Percentiles rank a stretch among this genome's conserved stretches.
Evolutionary conservation across 1,139 yeast genomes (phyloP).

Genomic region (Pichia sp.): DNA sequence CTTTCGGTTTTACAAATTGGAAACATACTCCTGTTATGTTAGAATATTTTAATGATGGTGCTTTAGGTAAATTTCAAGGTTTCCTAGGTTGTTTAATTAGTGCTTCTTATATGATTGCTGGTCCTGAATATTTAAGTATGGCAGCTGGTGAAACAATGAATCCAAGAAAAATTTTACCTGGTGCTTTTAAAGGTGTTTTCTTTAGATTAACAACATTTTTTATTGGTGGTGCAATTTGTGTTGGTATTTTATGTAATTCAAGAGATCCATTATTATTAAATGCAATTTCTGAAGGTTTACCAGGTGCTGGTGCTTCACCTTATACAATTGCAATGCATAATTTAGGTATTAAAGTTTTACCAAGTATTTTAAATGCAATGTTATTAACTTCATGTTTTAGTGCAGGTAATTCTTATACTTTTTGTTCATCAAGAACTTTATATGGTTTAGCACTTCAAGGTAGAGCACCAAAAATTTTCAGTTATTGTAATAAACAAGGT

Average conservation of each 20-base stretch:
- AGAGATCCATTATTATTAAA: slow-evolving; percentile 41
- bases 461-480: slow-evolving; percentile 43
- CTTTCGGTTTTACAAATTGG: slow-evolving; percentile 40
- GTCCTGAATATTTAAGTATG: slow-evolving; percentile 49
- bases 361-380: slow-evolving; percentile 58
- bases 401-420: slow-evolving; percentile 69
- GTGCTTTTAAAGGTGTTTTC: slow-evolving; percentile 73
- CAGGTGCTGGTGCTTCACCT: slow-evolving; percentile 60
- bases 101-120: slow-evolving; percentile 46
- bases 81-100: slow-evolving; percentile 40
- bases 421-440: slow-evolving; percentile 50
- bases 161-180: slow-evolving; percentile 72
- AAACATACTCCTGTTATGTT: slow-evolving; percentile 30
- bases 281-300: slow-evolving; percentile 40
- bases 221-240: slow-evolving; percentile 54
- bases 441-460: slow-evolving; percentile 58
- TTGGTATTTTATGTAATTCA: slow-evolving; percentile 52
- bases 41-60: slow-evolving; percentile 37
- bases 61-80: slow-evolving; percentile 46
- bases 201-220: slow-evolving; percentile 66
- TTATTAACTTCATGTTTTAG: slow-evolving; percentile 59
- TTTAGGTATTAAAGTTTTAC: slow-evolving; percentile 47
- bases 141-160: slow-evolving; percentile 53
- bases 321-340: slow-evolving; percentile 58
- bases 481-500: slow-evolving; percentile 45